Evolutionary conservation across 331 rosid species (phyloP), one percentile per base, ranked within the genome.

Genomic region (Acacia concinna): DNA sequence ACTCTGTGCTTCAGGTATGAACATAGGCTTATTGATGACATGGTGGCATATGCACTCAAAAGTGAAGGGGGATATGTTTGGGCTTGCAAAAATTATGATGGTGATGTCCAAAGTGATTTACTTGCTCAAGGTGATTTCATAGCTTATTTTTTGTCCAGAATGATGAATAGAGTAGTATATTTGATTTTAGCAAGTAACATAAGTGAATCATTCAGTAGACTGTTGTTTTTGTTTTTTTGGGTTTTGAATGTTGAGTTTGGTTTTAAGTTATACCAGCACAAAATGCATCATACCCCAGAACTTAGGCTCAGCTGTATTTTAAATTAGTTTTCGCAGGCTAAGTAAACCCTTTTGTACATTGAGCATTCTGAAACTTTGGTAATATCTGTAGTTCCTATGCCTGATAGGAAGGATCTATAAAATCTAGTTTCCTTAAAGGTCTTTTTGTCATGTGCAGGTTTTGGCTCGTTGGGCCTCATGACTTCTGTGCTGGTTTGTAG

Each of bases 81-180:
- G 98, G 99, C 99, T 75, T 96, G 99, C 89, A 96, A 96, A 84
- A 96, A 96, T 87, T 96, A 96, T 78, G 99, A 96, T 76, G 99
- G 99, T 63, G 99, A 96, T 70, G 98, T 96, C 67, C 97, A 84
- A 84, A 96, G 99, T 84, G 99, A 96, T 90, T 86, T 96, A 83
- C 99, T 96, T 71, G 99, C 98, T 68, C 99, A 96, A 88, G 99
- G 99, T 95, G 81, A 80, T 32, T 76, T 40, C 20, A 54, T 21
- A 47, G 23, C 70, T 79, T 54, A 35, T 74, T 32, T 32, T 69
- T 56, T 71, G 62, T 71, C 52, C n/a, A 41, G 68, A 69, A 41
- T 75, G 75, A 38, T 68, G 56, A 75, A 35, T 46, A 35, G 23
- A 34, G 17, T 71, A 21, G 44, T n/a, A 37, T 69, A 68, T 71